Evolutionary conservation across 805 yeast species (phyloP).

Genomic region (Hanseniaspora lindneri): DNA sequence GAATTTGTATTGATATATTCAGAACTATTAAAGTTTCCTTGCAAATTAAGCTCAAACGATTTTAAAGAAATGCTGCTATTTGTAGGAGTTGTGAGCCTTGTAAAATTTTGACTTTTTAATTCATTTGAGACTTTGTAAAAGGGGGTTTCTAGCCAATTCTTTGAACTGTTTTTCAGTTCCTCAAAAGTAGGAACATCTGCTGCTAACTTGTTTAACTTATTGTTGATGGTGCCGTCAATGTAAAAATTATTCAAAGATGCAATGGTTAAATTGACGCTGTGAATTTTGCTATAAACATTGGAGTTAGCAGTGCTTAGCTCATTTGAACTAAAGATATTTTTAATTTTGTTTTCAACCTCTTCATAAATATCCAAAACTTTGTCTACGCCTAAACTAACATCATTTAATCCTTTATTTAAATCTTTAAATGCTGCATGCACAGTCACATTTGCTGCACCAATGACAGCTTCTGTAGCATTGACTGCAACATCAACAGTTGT

Average conservation of each 20-base stretch:
- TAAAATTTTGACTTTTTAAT: slow-evolving; percentile 24
- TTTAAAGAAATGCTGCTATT: slow-evolving; percentile 1
- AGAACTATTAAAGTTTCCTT: too few relatives aligned
- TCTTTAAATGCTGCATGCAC: slow-evolving; percentile 43
- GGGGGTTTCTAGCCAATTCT: slow-evolving; percentile 44
- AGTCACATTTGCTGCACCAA: slow-evolving; percentile 51
- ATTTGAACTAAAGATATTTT: slow-evolving; percentile 43
- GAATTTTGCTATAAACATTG: slow-evolving; percentile 29
- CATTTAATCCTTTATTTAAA: slow-evolving; percentile 54
- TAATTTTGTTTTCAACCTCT: slow-evolving; percentile 40
- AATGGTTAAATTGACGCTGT: slow-evolving; percentile 48
- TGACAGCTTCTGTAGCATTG: slow-evolving; percentile 55
- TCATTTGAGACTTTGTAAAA: slow-evolving; percentile 39
- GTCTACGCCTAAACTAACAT: slow-evolving; percentile 47
- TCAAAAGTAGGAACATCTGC: slow-evolving; percentile 53
- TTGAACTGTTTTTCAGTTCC: slow-evolving; percentile 48
- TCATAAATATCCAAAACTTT: slow-evolving; percentile 45
- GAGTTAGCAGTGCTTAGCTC: slow-evolving; percentile 28
- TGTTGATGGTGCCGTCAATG: slow-evolving; percentile 56
- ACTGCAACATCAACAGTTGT: slow-evolving; percentile 63
- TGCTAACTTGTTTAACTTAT: slow-evolving; percentile 41
- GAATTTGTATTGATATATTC: background rate
- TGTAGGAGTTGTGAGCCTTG: slow-evolving; percentile 24
- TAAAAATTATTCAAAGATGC: slow-evolving; percentile 42
- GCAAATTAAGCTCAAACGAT: background rate